Evolutionary conservation across 345 rosid species (phyloP), one percentile per base, ranked within the genome.

Genomic region (Trapa bicornis): DNA sequence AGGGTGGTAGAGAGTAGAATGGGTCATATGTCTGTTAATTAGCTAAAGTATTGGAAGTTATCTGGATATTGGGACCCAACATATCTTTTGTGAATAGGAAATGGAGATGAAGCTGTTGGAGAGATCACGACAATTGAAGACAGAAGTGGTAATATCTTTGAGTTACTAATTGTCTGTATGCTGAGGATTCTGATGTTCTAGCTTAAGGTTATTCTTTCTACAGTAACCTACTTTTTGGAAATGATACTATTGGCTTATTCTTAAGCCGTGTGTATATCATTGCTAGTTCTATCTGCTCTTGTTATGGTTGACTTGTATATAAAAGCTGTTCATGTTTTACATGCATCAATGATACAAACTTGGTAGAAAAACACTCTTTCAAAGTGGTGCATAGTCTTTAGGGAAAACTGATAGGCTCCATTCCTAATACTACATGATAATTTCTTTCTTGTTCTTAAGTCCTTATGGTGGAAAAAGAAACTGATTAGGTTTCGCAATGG

Each of bases 61-160:
- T 65, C 37, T 22, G 16, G 67, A 38, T 37, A 10, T 41, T 41
- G 45, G 47, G 32, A 22, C 41, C 43, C 45, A 37, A 50, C 22
- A 22, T 17, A 37, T 22, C 42, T 32, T 52, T 67, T 58, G 15
- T 67, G 47, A 37, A 71, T 76, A 93, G 98, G 96, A 93, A 70
- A 83, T 85, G 96, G 98, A 93, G 76, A 82, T 78, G 75, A 86
- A 80, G 80, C 80, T 93, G 53, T 77, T 90, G 75, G 98, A 93
- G 74, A 84, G 71, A 78, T 73, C 85, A 37, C 83, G 87, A 39
- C 78, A 79, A 65, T 47, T 86, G 71, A 80, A 84, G 66, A 85
- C 89, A 17, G 97, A 88, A 86, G 70, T 90, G 98, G 98, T 93
- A 86, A 75, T 77, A 29, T 41, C 8, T 39, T 63, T 53, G 50